phyloP scores from a whole-genome alignment of 352 stramenopile species.

The Phytophthora macrochlamydospora region DNA sequence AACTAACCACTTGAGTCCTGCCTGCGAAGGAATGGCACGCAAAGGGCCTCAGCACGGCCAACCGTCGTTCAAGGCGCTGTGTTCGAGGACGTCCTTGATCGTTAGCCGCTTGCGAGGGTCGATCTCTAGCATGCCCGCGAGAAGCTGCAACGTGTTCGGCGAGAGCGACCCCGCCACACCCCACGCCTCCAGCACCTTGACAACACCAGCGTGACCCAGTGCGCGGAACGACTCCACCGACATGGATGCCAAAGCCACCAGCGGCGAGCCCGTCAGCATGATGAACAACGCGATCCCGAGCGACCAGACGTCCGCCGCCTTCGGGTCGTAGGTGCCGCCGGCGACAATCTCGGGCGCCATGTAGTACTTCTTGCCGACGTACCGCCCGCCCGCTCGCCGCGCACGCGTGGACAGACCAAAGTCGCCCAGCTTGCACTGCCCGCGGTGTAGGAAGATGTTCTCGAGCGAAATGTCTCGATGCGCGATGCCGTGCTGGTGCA shows the following conservation, averaged over 20 bases:
- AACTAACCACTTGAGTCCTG: no score
- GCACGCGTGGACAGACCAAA: not conserved
- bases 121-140: conserved; percentile 35
- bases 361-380: not conserved
- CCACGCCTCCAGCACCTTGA: conserved; percentile 34
- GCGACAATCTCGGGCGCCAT: not conserved
- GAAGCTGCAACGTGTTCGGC: conserved; percentile 21
- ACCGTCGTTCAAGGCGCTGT: conserved; percentile 16
- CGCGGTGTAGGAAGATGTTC: conserved; percentile 36
- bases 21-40: no score
- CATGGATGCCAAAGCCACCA: conserved; percentile 25
- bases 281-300: not conserved
- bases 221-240: conserved; percentile 36
- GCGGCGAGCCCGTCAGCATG: not conserved
- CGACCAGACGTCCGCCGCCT: not conserved
- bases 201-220: conserved; percentile 33
- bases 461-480: conserved; percentile 51
- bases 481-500: conserved; percentile 38
- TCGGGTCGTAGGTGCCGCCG: not conserved
- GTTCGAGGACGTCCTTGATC: conserved; percentile 20
- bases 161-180: conserved; percentile 27
- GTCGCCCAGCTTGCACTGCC: conserved; percentile 1
- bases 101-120: conserved; percentile 33
- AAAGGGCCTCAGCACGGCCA: not conserved
- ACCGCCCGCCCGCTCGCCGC: not conserved